These are phyloP conservation scores for Gracilaria domingensis DNA, from an alignment of 23 red algal genomes.

Conservation along the genomic window DNA sequence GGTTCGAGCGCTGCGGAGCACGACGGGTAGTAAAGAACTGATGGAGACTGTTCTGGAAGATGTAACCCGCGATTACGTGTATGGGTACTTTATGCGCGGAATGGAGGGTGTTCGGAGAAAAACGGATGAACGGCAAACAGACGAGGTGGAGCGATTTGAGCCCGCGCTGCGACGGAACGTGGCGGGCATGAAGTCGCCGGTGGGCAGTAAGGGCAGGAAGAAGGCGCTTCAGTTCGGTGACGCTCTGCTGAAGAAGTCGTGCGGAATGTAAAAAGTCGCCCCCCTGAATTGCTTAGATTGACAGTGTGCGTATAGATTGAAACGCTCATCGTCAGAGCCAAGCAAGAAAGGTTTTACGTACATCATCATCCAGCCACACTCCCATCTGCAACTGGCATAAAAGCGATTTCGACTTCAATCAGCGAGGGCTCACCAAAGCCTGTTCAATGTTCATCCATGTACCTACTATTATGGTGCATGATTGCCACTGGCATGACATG, in stretches of 20 bases:
- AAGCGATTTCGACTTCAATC: too few species aligned
- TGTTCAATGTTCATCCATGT: too few species aligned
- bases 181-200: neutral
- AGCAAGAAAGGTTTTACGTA: too few species aligned
- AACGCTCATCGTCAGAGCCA: too few species aligned
- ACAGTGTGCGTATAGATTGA: too few species aligned
- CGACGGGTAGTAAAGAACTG: constrained; percentile 48
- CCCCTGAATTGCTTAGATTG: constrained; percentile 72
- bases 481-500: too few species aligned
- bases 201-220: neutral
- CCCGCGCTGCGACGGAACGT: constrained; percentile 28
- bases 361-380: too few species aligned
- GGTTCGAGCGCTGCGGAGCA: constrained; percentile 63
- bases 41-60: constrained; percentile 44
- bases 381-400: too few species aligned
- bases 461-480: too few species aligned
- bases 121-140: constrained; percentile 6
- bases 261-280: constrained; percentile 31
- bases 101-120: neutral
- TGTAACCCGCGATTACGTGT: constrained; percentile 75
- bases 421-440: too few species aligned
- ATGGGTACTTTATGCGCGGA: constrained; percentile 1
- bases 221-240: constrained; percentile 15
- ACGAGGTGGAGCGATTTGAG: constrained; percentile 42
- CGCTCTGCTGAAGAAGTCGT: constrained; percentile 45